Evolutionary conservation across 345 rosid species (phyloP).

Genomic region (Aquilaria sinensis): DNA sequence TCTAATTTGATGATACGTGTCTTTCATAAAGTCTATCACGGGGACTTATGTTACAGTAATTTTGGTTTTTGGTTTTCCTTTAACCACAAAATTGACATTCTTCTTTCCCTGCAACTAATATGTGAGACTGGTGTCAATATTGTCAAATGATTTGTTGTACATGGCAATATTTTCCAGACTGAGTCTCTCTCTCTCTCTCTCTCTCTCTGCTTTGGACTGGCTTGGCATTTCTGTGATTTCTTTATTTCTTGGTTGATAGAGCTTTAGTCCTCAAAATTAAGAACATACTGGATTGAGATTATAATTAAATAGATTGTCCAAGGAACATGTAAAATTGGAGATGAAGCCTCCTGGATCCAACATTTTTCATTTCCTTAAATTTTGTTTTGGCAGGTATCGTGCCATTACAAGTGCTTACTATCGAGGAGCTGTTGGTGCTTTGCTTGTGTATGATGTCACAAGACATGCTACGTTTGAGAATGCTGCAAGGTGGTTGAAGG

Average conservation of each 20-base stretch:
- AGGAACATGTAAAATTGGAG: background rate
- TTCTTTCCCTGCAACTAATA: too few relatives aligned
- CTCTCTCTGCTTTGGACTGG: background rate
- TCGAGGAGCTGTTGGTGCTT: slow-evolving; percentile 55
- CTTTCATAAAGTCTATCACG: too few relatives aligned
- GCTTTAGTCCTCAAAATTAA: background rate
- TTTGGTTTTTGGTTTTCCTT: too few relatives aligned
- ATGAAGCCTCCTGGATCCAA: background rate
- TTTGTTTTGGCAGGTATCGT: slow-evolving; percentile 30
- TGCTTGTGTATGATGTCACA: slow-evolving; percentile 50
- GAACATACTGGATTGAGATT: background rate
- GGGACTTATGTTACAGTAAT: too few relatives aligned
- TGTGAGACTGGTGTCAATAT: too few relatives aligned
- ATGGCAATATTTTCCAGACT: too few relatives aligned
- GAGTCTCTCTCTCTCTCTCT: too few relatives aligned
- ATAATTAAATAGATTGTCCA: background rate
- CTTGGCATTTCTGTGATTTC: background rate
- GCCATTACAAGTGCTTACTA: slow-evolving; percentile 61
- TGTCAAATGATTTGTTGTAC: too few relatives aligned
- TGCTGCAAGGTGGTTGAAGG: slow-evolving; percentile 44
- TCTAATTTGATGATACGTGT: too few relatives aligned
- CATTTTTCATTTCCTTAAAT: background rate
- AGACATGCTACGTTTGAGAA: slow-evolving; percentile 40
- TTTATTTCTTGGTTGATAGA: background rate
- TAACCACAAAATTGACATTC: too few relatives aligned